These are phyloP conservation scores for Ogataea polymorpha DNA, from an alignment of 805 yeast genomes.

Conservation along the genomic window DNA sequence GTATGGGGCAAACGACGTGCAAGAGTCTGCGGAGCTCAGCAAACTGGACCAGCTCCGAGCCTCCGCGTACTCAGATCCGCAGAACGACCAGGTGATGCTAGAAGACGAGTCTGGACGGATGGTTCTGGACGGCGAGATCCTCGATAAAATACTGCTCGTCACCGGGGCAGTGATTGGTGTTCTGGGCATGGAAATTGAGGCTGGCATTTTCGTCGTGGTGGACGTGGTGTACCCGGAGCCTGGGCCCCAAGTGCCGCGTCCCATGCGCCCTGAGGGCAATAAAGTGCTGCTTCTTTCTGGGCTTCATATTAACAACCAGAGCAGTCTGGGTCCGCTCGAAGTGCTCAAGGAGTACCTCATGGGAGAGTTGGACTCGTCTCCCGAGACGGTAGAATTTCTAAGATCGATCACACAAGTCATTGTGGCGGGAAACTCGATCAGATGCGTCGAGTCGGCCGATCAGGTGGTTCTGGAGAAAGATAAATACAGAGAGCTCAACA, in stretches of 20 bases:
- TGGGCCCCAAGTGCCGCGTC: conserved; percentile 49
- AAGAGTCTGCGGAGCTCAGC: conserved; percentile 15
- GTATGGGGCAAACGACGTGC: conserved; percentile 46
- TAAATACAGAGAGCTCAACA: conserved; percentile 49
- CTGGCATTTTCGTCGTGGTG: conserved; percentile 80
- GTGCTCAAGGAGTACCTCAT: conserved; percentile 64
- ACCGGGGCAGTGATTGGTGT: conserved; percentile 90
- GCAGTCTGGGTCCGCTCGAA: conserved; percentile 46
- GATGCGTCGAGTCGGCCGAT: conserved; percentile 20
- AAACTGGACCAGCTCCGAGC: conserved; percentile 31
- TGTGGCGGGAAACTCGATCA: conserved; percentile 68
- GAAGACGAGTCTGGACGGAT: conserved; percentile 95
- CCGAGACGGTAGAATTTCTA: conserved; percentile 16
- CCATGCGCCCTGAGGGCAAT: conserved; percentile 25
- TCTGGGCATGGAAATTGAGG: conserved; percentile 77
- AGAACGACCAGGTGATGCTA: conserved; percentile 60
- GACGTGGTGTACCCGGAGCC: conserved; percentile 73
- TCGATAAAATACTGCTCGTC: conserved; percentile 61
- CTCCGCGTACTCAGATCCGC: conserved; percentile 51
- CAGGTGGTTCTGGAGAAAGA: conserved; percentile 30
- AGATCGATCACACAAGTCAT: conserved; percentile 46
- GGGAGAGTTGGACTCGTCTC: conserved; percentile 54
- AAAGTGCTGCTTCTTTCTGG: conserved; percentile 80
- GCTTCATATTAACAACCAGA: conserved; percentile 46
- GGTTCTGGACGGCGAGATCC: conserved; percentile 58